These are phyloP conservation scores for Cytospora piceae DNA, from an alignment of 2,329 filamentous ascomycete species.

Conservation along the genomic window DNA sequence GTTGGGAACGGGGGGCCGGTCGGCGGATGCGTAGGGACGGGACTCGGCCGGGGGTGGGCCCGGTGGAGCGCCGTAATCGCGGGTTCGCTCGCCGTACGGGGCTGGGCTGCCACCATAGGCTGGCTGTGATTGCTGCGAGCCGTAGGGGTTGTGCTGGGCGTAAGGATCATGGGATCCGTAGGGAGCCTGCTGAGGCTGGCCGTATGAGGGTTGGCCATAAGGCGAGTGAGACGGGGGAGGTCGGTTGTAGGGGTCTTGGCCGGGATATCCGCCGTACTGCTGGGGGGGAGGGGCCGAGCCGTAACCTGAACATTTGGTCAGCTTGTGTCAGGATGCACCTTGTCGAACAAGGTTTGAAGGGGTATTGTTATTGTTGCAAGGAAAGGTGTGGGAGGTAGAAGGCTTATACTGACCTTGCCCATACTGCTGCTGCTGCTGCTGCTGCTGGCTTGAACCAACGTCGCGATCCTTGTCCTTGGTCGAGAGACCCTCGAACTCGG, in stretches of 20 bases:
- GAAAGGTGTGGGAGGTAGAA: conserved; percentile 7
- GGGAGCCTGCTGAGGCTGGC: conserved; percentile 21
- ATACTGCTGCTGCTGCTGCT: conserved; percentile 10
- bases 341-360: background rate
- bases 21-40: conserved; percentile 33
- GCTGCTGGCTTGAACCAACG: conserved; percentile 32
- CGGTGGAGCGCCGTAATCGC: conserved; percentile 24
- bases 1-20: conserved; percentile 50
- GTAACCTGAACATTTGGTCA: conserved; percentile 24
- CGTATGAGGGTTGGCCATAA: conserved; percentile 23
- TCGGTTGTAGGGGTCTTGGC: conserved; percentile 20
- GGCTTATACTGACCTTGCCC: conserved; percentile 25
- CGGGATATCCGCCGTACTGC: conserved; percentile 20
- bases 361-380: conserved; percentile 1
- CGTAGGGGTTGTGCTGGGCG: conserved; percentile 16
- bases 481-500: conserved; percentile 46
- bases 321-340: conserved; percentile 12
- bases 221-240: conserved; percentile 21
- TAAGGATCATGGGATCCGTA: conserved; percentile 27
- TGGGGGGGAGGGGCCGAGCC: conserved; percentile 16
- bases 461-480: conserved; percentile 43
- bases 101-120: conserved; percentile 25
- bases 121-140: conserved; percentile 5
- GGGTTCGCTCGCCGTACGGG: conserved; percentile 19
- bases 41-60: conserved; percentile 32